Evolutionary conservation across 768 basidiomycete species (phyloP).

Genomic region (Termitomyces sp.): DNA sequence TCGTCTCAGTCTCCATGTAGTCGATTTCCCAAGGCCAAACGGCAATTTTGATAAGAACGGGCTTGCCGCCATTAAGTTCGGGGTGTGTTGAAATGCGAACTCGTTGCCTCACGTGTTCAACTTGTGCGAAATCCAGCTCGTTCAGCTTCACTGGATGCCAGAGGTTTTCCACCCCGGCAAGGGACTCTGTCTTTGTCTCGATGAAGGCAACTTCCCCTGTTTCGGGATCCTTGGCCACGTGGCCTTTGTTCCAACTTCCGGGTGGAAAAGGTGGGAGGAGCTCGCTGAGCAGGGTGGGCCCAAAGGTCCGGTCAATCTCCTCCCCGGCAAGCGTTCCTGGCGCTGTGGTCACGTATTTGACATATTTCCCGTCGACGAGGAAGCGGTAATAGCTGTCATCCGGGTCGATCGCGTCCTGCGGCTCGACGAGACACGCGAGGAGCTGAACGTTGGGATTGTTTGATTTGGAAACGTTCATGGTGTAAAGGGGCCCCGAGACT

Average conservation of each 20-base stretch:
- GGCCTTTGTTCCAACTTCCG: constrained; percentile 1
- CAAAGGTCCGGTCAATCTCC: not conserved
- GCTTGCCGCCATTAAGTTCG: not conserved
- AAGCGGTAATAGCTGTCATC: not conserved
- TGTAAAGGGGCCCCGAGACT: too few species aligned
- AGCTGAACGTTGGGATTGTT: too few species aligned
- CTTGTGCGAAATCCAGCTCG: not conserved
- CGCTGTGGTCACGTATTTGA: constrained; percentile 1
- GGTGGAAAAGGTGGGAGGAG: constrained; percentile 2
- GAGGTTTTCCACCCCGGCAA: not conserved
- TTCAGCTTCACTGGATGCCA: constrained; percentile 1
- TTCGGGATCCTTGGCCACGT: not conserved
- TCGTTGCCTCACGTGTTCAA: not conserved
- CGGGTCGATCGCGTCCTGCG: not conserved
- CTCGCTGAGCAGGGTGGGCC: not conserved
- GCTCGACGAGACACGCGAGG: not conserved
- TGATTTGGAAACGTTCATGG: too few species aligned
- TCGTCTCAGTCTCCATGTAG: not conserved
- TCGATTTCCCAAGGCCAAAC: not conserved
- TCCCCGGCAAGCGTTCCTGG: not conserved
- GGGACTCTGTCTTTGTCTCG: not conserved
- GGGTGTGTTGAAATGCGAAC: not conserved
- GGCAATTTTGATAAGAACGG: constrained; percentile 1
- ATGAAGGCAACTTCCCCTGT: not conserved
- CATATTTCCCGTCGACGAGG: constrained; percentile 1